A percentile compares a stretch with the other conserved stretches of the same genome.
Conservation (phyloP, 2,329 filamentous ascomycete species). For the Xylariaceae sp. region DNA sequence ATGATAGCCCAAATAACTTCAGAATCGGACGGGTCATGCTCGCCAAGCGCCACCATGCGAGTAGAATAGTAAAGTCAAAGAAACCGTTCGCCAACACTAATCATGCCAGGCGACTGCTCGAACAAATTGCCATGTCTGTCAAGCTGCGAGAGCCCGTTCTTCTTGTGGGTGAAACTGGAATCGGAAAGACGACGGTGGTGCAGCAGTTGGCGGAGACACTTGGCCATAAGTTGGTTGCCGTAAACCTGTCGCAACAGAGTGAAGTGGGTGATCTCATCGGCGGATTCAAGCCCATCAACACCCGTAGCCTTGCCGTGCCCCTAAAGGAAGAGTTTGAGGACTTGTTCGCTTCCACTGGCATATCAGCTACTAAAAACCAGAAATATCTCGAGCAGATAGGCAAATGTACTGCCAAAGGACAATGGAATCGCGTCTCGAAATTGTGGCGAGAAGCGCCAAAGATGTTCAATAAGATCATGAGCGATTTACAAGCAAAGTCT, state of each 20-base stretch:
- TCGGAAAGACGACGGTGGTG: constrained; percentile 93
- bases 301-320: constrained; percentile 79
- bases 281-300: constrained; percentile 92
- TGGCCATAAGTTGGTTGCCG: constrained; percentile 80
- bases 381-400: constrained; percentile 76
- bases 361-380: constrained; percentile 81
- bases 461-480: constrained; percentile 71
- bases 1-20: constrained; percentile 54
- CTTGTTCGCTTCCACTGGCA: constrained; percentile 76
- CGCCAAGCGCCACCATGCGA: constrained; percentile 50
- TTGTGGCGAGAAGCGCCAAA: constrained; percentile 85
- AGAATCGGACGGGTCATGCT: constrained; percentile 62
- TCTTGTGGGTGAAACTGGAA: constrained; percentile 97
- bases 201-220: constrained; percentile 84
- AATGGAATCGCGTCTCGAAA: constrained; percentile 81
- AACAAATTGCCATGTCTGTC: constrained; percentile 80
- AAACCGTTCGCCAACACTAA: constrained; percentile 81
- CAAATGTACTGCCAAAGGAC: constrained; percentile 72
- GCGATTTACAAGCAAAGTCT: constrained; percentile 44
- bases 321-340: constrained; percentile 92
- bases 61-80: constrained; percentile 46
- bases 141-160: constrained; percentile 82
- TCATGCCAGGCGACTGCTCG: constrained; percentile 76
- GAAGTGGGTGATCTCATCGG: constrained; percentile 94
- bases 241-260: constrained; percentile 96